Percentiles rank a stretch among this genome's conserved stretches.
Conservation (phyloP, 1,139 yeast genomes). For the Kurtzmaniella quercitrusa region DNA sequence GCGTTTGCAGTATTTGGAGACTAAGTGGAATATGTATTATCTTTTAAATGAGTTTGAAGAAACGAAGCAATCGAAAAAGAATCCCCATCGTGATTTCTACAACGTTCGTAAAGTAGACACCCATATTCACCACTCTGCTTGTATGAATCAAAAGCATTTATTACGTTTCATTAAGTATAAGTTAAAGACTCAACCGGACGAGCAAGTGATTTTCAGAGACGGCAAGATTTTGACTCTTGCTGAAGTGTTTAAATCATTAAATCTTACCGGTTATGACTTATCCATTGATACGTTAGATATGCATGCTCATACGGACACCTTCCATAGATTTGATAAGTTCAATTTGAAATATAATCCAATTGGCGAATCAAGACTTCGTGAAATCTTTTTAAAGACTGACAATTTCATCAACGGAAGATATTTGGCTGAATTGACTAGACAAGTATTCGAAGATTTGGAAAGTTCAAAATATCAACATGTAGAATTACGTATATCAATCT, state of each 20-base stretch:
- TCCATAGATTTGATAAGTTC: conserved; percentile 96
- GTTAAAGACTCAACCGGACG: conserved; percentile 59
- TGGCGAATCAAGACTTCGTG: conserved; percentile 95
- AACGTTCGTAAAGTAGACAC: conserved; percentile 98
- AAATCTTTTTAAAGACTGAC: conserved; percentile 92
- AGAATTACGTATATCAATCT: conserved; percentile 90
- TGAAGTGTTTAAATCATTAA: conserved; percentile 86
- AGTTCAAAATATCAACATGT: conserved; percentile 95
- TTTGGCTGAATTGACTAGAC: conserved; percentile 88
- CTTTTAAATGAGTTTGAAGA: conserved; percentile 91
- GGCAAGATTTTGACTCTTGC: conserved; percentile 81
- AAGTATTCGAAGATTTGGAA: conserved; percentile 90
- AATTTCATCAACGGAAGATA: conserved; percentile 85
- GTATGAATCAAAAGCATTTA: conserved; percentile 97
- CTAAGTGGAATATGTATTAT: conserved; percentile 91
- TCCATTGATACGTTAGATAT: conserved; percentile 96
- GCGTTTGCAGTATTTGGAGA: conserved; percentile 88
- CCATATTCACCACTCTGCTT: conserved; percentile 98
- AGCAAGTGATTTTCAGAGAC: conserved; percentile 90
- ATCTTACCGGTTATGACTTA: conserved; percentile 88
- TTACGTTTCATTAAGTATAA: conserved; percentile 92
- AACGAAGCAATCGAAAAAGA: conserved; percentile 65
- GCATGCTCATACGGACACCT: conserved; percentile 98
- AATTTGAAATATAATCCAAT: conserved; percentile 96
- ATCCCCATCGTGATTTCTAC: conserved; percentile 96